These are phyloP conservation scores for Candida boleticola DNA, from an alignment of 805 yeast species.

Conservation along the genomic window DNA sequence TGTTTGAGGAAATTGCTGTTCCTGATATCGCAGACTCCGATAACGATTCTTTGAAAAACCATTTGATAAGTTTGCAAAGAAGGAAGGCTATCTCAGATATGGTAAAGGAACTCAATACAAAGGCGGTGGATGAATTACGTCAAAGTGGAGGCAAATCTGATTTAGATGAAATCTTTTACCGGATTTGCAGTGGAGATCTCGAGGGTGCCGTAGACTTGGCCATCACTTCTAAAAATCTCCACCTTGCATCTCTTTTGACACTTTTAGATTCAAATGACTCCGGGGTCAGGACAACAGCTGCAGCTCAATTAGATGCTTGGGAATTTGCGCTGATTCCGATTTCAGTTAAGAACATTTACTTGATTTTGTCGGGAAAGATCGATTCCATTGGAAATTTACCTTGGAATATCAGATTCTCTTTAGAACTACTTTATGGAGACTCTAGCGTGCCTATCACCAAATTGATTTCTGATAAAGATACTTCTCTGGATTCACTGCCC, in stretches of 20 bases:
- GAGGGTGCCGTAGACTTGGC: slow-evolving; percentile 64
- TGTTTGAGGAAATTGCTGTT: slow-evolving; percentile 41
- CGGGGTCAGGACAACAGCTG: slow-evolving; percentile 54
- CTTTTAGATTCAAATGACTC: slow-evolving; percentile 70
- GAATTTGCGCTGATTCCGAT: slow-evolving; percentile 49
- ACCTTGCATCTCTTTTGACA: slow-evolving; percentile 68
- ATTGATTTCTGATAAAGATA: slow-evolving; percentile 6
- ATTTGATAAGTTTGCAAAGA: slow-evolving; percentile 25
- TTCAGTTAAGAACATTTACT: slow-evolving; percentile 57
- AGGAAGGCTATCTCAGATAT: slow-evolving; percentile 53
- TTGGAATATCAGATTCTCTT: slow-evolving; percentile 64
- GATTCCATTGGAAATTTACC: slow-evolving; percentile 44
- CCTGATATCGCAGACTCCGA: slow-evolving; percentile 7
- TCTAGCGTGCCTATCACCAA: background rate
- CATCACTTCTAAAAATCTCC: slow-evolving; percentile 57
- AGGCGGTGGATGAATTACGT: slow-evolving; percentile 28
- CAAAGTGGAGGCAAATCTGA: slow-evolving; percentile 9
- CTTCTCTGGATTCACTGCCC: background rate
- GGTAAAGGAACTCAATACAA: slow-evolving; percentile 48
- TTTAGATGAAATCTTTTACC: slow-evolving; percentile 50
- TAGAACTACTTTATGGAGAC: slow-evolving; percentile 64
- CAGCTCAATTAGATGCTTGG: slow-evolving; percentile 69
- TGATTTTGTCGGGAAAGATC: slow-evolving; percentile 56
- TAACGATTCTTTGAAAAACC: slow-evolving; percentile 12
- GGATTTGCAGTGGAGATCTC: slow-evolving; percentile 54